Conservation (phyloP, 352 stramenopile species). For the Pythium insidiosum region DNA sequence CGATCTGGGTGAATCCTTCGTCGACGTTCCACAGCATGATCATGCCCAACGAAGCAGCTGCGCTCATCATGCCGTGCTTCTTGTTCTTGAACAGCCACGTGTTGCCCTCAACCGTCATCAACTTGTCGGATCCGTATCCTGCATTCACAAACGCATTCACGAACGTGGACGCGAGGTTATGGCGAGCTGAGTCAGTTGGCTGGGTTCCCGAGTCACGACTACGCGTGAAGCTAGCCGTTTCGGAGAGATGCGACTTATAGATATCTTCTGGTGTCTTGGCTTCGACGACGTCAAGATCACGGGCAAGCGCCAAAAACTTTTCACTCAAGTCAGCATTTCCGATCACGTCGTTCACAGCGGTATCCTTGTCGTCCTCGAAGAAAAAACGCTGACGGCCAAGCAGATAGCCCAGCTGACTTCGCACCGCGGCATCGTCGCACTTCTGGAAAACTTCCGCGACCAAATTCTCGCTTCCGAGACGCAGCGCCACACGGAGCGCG, state of each 20-base stretch:
- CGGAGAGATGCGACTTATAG: conserved; percentile 99
- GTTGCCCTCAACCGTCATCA: conserved; percentile 91
- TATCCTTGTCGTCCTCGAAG: conserved; percentile 90
- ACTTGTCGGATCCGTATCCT: conserved; percentile 96
- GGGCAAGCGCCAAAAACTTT: conserved; percentile 94
- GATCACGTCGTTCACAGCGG: conserved; percentile 91
- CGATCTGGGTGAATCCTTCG: conserved; percentile 98
- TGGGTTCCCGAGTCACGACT: conserved; percentile 63
- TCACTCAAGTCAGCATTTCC: conserved; percentile 95
- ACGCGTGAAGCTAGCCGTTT: conserved; percentile 86
- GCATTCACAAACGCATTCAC: conserved; percentile 99
- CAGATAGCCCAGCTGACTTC: conserved; percentile 95
- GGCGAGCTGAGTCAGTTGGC: conserved; percentile 93
- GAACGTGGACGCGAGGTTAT: conserved; percentile 98
- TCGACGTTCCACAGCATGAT: conserved; percentile 99
- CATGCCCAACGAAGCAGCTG: conserved; percentile 95
- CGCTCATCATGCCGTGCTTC: conserved; percentile 98
- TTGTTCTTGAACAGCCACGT: conserved; percentile 99
- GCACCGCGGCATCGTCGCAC: conserved; percentile 51
- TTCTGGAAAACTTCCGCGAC: conserved; percentile 76
- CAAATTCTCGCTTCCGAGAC: conserved; percentile 80
- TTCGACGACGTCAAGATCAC: conserved; percentile 97
- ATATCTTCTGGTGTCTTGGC: conserved; percentile 97
- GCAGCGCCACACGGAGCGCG: conserved; percentile 95
- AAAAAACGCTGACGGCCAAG: conserved; percentile 93